phyloP scores from a whole-genome alignment of 306 rosid species.

The Lathyrus aphaca region DNA sequence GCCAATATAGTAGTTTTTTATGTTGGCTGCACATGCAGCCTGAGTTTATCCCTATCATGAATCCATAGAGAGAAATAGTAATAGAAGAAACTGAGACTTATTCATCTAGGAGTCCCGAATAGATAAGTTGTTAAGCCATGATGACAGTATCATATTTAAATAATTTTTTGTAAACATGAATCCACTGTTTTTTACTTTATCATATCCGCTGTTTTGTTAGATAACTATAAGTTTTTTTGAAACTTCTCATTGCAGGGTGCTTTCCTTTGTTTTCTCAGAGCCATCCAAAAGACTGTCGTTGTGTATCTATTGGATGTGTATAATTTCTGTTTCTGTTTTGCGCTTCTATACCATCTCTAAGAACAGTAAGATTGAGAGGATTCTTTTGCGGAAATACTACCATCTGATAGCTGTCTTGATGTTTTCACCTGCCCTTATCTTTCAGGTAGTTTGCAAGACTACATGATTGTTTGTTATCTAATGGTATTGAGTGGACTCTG shows the following conservation, averaged over 20 bases:
- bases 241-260: slow-evolving; percentile 68
- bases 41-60: not conserved
- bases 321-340: slow-evolving; percentile 70
- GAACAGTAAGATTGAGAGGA: slow-evolving; percentile 91
- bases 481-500: not conserved
- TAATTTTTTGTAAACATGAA: not conserved
- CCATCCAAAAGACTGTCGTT: slow-evolving; percentile 76
- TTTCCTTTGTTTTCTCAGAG: slow-evolving; percentile 83
- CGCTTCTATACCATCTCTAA: slow-evolving; percentile 87
- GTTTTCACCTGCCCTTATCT: slow-evolving; percentile 94
- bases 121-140: slow-evolving; percentile 28
- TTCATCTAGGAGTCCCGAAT: slow-evolving; percentile 22
- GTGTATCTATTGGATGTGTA: slow-evolving; percentile 75
- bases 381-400: slow-evolving; percentile 92
- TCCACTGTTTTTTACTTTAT: slow-evolving; percentile 18
- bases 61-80: slow-evolving; percentile 23
- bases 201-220: slow-evolving; percentile 27
- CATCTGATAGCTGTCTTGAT: slow-evolving; percentile 93
- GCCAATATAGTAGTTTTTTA: not conserved
- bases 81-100: slow-evolving; percentile 19
- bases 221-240: slow-evolving; percentile 23
- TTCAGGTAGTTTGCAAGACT: slow-evolving; percentile 69
- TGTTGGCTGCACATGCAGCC: not conserved
- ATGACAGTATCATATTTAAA: slow-evolving; percentile 10
- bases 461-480: slow-evolving; percentile 28